Evolutionary conservation across 441 rosid species (phyloP).

Genomic region (Euphorbia corollata): DNA sequence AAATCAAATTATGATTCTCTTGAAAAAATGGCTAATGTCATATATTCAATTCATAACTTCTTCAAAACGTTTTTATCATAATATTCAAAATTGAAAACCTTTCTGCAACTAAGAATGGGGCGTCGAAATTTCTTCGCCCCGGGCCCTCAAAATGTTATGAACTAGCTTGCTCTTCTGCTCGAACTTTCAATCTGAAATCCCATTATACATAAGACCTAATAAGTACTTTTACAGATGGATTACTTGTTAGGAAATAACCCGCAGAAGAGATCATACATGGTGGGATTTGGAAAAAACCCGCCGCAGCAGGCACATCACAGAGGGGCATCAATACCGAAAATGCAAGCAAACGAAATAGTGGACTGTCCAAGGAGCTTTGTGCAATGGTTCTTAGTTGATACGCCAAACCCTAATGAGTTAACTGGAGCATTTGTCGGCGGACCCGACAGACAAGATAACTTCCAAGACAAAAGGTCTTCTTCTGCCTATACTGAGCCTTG

Average conservation of each 20-base stretch:
- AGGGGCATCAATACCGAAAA: constrained; percentile 58
- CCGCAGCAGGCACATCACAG: constrained; percentile 77
- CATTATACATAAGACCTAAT: too few species aligned
- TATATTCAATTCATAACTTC: too few species aligned
- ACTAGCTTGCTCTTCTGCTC: too few species aligned
- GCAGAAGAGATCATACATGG: constrained; percentile 74
- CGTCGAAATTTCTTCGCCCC: too few species aligned
- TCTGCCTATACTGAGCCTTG: constrained; percentile 75
- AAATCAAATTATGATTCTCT: too few species aligned
- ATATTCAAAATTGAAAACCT: too few species aligned
- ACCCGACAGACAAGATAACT: constrained; percentile 61
- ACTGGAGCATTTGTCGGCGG: constrained; percentile 91
- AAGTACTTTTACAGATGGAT: constrained; percentile 47
- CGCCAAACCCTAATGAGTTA: constrained; percentile 69
- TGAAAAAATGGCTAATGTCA: too few species aligned
- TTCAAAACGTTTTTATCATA: too few species aligned
- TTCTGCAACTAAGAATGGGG: too few species aligned
- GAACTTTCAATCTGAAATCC: too few species aligned
- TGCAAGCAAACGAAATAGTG: constrained; percentile 17
- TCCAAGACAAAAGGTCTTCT: constrained; percentile 51
- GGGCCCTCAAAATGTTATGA: too few species aligned
- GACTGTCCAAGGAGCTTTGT: constrained; percentile 64
- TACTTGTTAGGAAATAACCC: constrained; percentile 76
- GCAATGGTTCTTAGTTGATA: constrained; percentile 38
- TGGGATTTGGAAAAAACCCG: constrained; percentile 72